Evolutionary conservation across 345 rosid genomes (phyloP), one percentile per base, ranked within the genome.

Genomic region (Citropsis articulata): DNA sequence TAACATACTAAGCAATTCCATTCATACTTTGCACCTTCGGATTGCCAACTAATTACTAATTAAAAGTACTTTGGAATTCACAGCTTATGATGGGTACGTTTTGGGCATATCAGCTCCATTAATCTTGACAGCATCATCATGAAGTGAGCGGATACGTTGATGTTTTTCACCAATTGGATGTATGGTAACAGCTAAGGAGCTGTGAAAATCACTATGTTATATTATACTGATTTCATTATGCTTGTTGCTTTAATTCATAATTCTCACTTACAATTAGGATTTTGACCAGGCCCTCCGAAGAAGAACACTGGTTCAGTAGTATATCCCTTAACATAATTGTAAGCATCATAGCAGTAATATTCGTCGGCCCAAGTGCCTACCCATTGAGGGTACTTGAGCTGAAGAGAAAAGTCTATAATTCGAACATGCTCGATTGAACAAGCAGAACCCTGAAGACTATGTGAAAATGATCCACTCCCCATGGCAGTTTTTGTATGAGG

Each of bases 401-500:
- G 50, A 16, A 53, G 22, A 7, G 91, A 87, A 75, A 21, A 78
- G 73, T 89, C 94, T 24, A 69, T 35, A 40, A 87, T 87, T 78
- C 89, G 81, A 27, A 83, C 22, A 14, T 82, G 73, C 59, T 79
- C 71, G 19, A 87, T 88, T 77, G 12, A 89, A 70, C 83, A 75
- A 36, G 89, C 86, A 1, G 40, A 6, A 4, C 78, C 81, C 0
- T 0, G 66, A 0, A 83, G 77, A 18, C 19, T 21, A 22, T 13
- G 56, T 10, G 89, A 77, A 60, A 75, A 80, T 5, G 38, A 0
- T 55, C 92, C 88, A 72, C 91, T 88, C 18, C 92, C 93, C 92
- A 90, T 91, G 31, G 77, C 19, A 16, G 93, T 88, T 81, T 8
- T 82, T 1, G 92, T 91, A 78, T 90, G 91, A 9, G 91, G 89